Conservation (phyloP, 257 asterid species). For the Jacaranda mimosifolia region DNA sequence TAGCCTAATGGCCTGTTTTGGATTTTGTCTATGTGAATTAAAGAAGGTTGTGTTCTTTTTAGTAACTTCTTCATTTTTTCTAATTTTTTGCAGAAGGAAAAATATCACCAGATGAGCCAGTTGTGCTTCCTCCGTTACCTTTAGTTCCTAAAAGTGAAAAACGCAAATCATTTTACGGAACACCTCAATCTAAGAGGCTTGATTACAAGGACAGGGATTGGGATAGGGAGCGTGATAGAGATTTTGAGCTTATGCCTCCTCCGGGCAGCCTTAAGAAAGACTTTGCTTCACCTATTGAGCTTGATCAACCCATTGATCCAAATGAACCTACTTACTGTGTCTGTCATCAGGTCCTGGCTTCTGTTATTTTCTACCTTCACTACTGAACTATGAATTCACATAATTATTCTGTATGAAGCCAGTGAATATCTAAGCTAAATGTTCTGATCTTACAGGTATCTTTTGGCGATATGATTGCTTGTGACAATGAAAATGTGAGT, state of each 20-base stretch:
- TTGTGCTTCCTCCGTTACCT: slow-evolving; percentile 87
- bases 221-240: slow-evolving; percentile 95
- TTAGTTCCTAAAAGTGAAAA: slow-evolving; percentile 82
- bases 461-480: slow-evolving; percentile 99
- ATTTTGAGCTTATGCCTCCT: slow-evolving; percentile 98
- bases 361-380: slow-evolving; percentile 17
- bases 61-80: slow-evolving; percentile 23
- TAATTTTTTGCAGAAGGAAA: slow-evolving; percentile 78
- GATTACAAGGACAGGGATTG: slow-evolving; percentile 88
- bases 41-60: slow-evolving; percentile 20
- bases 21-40: slow-evolving; percentile 4
- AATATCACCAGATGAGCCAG: slow-evolving; percentile 85
- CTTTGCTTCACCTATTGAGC: slow-evolving; percentile 69
- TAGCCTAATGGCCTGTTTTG: slow-evolving; percentile 8
- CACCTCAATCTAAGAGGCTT: slow-evolving; percentile 80
- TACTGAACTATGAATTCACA: slow-evolving; percentile 6
- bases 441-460: slow-evolving; percentile 71
- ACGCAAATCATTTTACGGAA: slow-evolving; percentile 59
- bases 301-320: slow-evolving; percentile 92
- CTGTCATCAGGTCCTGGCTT: slow-evolving; percentile 83
- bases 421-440: slow-evolving; percentile 26
- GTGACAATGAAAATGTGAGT: slow-evolving; percentile 92
- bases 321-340: slow-evolving; percentile 97
- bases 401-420: slow-evolving; percentile 12
- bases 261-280: slow-evolving; percentile 91